A percentile compares a stretch with the other conserved stretches of the same genome.
These are phyloP conservation scores for Purpureocillium takamizusanense DNA, from an alignment of 2,329 filamentous ascomycete genomes.

Conservation along the genomic window DNA sequence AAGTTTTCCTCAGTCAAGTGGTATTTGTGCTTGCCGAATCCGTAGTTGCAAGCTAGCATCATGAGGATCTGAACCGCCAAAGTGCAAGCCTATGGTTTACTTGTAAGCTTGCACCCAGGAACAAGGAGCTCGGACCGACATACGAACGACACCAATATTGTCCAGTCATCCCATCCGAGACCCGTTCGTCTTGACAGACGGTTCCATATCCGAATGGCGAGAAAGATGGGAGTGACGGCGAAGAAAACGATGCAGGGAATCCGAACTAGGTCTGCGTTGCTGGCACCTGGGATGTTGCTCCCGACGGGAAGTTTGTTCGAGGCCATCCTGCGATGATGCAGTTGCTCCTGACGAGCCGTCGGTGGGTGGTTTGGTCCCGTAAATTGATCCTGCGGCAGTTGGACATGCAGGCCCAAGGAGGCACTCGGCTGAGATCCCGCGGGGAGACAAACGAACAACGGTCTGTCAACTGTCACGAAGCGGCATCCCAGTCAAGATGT, in stretches of 20 bases:
- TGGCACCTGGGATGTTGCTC: slow-evolving; percentile 20
- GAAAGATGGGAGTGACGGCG: slow-evolving; percentile 29
- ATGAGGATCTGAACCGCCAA: slow-evolving; percentile 26
- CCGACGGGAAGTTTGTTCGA: too few relatives aligned
- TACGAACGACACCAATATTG: slow-evolving; percentile 32
- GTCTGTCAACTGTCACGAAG: too few relatives aligned
- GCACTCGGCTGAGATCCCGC: too few relatives aligned
- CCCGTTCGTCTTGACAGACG: slow-evolving; percentile 25
- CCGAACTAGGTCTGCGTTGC: slow-evolving; percentile 27
- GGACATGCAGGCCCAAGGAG: too few relatives aligned
- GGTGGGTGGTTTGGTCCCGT: too few relatives aligned
- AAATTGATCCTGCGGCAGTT: too few relatives aligned
- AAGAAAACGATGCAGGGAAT: slow-evolving; percentile 33
- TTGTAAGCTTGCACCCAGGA: too few relatives aligned
- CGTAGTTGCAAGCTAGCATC: slow-evolving; percentile 30
- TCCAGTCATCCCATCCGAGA: slow-evolving; percentile 32
- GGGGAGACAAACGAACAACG: too few relatives aligned
- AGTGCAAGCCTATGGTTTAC: slow-evolving; percentile 19
- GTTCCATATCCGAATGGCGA: slow-evolving; percentile 29
- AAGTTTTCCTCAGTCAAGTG: slow-evolving; percentile 23
- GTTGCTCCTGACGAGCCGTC: too few relatives aligned
- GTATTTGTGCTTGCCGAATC: slow-evolving; percentile 31
- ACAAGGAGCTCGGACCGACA: slow-evolving; percentile 3
- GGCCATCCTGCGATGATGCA: too few relatives aligned
- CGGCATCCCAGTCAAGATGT: too few relatives aligned